These are phyloP conservation scores for Colletotrichum sp. DNA, from an alignment of 2,329 filamentous ascomycete species.

Conservation along the genomic window DNA sequence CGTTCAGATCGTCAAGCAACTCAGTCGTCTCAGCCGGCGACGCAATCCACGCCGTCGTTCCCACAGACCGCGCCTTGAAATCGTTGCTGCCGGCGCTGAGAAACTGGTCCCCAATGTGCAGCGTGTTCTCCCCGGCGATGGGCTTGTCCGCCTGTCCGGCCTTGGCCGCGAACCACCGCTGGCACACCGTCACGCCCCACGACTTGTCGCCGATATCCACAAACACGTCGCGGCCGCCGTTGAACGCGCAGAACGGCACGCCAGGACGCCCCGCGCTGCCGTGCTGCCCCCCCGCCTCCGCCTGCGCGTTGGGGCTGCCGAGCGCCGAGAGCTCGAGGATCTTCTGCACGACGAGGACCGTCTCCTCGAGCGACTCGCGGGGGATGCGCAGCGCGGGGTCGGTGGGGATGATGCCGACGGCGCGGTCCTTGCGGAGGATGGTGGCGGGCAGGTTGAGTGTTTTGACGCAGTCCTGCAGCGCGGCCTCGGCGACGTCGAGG, in stretches of 20 bases:
- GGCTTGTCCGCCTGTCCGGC: conserved; percentile 49
- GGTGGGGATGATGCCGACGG: conserved; percentile 78
- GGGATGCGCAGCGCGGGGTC: conserved; percentile 71
- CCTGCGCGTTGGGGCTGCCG: conserved; percentile 34
- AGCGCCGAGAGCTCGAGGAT: conserved; percentile 80
- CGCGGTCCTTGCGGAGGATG: conserved; percentile 86
- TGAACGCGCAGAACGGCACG: conserved; percentile 96
- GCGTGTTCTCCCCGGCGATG: conserved; percentile 77
- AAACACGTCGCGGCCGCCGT: conserved; percentile 96
- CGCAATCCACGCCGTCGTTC: conserved; percentile 96
- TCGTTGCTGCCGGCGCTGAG: conserved; percentile 94
- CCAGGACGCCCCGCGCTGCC: conserved; percentile 22
- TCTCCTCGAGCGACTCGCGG: conserved; percentile 92
- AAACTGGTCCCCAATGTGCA: conserved; percentile 98
- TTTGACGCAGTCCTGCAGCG: conserved; percentile 80
- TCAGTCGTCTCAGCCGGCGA: conserved; percentile 90
- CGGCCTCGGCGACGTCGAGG: conserved; percentile 88
- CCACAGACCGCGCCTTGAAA: conserved; percentile 91
- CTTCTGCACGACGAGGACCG: conserved; percentile 91
- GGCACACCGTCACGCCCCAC: conserved; percentile 92
- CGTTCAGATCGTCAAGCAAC: conserved; percentile 81
- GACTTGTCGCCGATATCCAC: conserved; percentile 98
- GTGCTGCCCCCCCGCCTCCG: conserved; percentile 9
- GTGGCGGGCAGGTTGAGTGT: conserved; percentile 81
- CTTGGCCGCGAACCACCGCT: conserved; percentile 77